phyloP scores from a whole-genome alignment of 441 rosid species.

The Erodium chrysanthum region DNA sequence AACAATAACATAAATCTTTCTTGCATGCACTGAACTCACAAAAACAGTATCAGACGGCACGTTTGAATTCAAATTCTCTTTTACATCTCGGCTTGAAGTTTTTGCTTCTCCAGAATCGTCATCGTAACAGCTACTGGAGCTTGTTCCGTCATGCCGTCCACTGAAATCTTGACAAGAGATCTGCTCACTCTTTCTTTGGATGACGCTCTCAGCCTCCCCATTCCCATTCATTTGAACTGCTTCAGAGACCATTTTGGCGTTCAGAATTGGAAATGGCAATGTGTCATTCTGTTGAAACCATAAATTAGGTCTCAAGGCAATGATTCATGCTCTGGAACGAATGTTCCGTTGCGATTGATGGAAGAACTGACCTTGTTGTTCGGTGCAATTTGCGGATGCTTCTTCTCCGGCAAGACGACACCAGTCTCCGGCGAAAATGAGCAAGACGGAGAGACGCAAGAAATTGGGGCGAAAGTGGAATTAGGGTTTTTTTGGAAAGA shows the following conservation, averaged over 20 bases:
- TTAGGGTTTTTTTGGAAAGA: not conserved
- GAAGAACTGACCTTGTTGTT: not conserved
- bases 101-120: slow-evolving; percentile 26
- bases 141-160: slow-evolving; percentile 31
- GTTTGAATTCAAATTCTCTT: slow-evolving; percentile 24
- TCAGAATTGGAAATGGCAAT: slow-evolving; percentile 18
- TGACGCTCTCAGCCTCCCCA: slow-evolving; percentile 33
- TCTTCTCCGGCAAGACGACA: not conserved
- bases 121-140: slow-evolving; percentile 19
- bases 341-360: not conserved
- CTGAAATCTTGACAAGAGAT: slow-evolving; percentile 25
- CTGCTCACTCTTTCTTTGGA: slow-evolving; percentile 19
- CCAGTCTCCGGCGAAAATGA: too few relatives aligned
- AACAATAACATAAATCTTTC: slow-evolving; percentile 11
- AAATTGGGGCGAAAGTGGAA: not conserved
- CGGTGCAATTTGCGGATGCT: not conserved
- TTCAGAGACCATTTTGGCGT: slow-evolving; percentile 46
- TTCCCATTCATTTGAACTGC: slow-evolving; percentile 28
- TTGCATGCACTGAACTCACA: slow-evolving; percentile 30
- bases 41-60: slow-evolving; percentile 25
- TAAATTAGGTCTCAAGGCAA: not conserved
- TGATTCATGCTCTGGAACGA: not conserved
- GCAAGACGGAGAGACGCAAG: not conserved
- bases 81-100: slow-evolving; percentile 12
- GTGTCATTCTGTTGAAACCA: too few relatives aligned